These are phyloP conservation scores for Colletotrichum orchidophilum DNA, from an alignment of 2,329 filamentous ascomycete genomes.

Conservation along the genomic window DNA sequence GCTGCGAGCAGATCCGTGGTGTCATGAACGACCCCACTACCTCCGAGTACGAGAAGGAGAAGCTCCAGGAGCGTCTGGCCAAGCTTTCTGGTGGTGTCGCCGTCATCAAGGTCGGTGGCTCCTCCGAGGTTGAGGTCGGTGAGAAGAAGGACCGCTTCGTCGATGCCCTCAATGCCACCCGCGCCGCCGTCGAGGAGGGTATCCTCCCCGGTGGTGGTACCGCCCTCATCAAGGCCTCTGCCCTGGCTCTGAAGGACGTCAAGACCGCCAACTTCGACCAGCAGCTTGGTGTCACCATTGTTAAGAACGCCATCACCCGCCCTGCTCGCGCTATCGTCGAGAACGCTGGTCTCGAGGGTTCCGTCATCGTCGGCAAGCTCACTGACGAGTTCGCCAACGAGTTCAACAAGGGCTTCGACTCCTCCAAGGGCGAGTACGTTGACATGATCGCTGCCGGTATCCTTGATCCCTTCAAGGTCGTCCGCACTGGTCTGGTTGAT, in stretches of 20 bases:
- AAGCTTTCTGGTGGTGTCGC: slow-evolving; percentile 99
- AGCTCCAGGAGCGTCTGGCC: slow-evolving; percentile 98
- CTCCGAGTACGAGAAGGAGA: slow-evolving; percentile 99
- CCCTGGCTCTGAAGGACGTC: slow-evolving; percentile 83
- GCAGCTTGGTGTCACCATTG: slow-evolving; percentile 95
- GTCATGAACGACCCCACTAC: slow-evolving; percentile 94
- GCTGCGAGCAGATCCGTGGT: slow-evolving; percentile 98
- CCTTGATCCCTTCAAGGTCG: slow-evolving; percentile 98
- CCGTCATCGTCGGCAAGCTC: slow-evolving; percentile 97
- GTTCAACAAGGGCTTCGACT: slow-evolving; percentile 99
- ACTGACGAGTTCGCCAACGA: slow-evolving; percentile 90
- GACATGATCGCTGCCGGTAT: slow-evolving; percentile 99
- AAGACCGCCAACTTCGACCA: slow-evolving; percentile 98
- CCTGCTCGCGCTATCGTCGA: slow-evolving; percentile 96
- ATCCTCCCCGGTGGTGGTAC: slow-evolving; percentile 99
- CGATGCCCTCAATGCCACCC: slow-evolving; percentile 96
- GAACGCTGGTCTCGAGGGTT: slow-evolving; percentile 96
- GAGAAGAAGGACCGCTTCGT: slow-evolving; percentile 99
- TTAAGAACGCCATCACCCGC: slow-evolving; percentile 97
- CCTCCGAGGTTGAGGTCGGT: slow-evolving; percentile 97
- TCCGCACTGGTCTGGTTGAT: slow-evolving; percentile 93
- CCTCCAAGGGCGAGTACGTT: slow-evolving; percentile 95
- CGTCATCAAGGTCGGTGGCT: slow-evolving; percentile 98
- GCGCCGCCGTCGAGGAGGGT: slow-evolving; percentile 97
- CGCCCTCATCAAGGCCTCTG: slow-evolving; percentile 95